Evolutionary conservation across 306 rosid species (phyloP), one percentile per base, ranked within the genome.

Genomic region (Pterocarpus macrocarpus): DNA sequence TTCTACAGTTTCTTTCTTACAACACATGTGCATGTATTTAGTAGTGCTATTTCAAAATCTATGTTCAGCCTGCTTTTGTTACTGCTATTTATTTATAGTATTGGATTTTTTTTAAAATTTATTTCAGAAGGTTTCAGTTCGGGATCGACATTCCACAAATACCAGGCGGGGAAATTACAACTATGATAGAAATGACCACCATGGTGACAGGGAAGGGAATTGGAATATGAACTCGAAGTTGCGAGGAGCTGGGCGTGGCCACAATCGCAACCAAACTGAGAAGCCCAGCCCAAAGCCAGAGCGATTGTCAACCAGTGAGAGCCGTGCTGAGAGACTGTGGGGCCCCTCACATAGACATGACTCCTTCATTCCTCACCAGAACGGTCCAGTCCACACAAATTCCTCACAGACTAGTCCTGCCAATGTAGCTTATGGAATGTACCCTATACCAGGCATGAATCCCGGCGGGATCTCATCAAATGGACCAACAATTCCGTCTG

Each of bases 161-260:
- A 76, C 88, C 43, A 92, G 99, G 82, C 81, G 97, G 81, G 97
- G 98, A 50, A 88, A 85, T 86, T 90, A 88, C 85, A 86, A 64
- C 83, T 85, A 86, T 80, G 99, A 93, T 35, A 91, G 97, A 86
- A 87, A 80, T 16, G 97, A 96, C 62, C 91, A 89, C 82, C 96
- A 95, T 17, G 78, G 96, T 45, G 97, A 93, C 11, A 90, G 97
- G 89, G 99, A 96, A 81, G 97, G 93, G 70, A 92, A 84, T 64
- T 96, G 98, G 99, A 93, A 91, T 84, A 74, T 75, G 43, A 89
- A 80, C 83, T 76, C 97, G 35, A 96, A 92, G 88, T 69, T 88
- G 15, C 96, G 97, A 67, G 80, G 86, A 81, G 65, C 93, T 64
- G 91, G 91, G 8, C 98, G 97, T 28, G 88, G 88, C 83, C 91